These are phyloP conservation scores for Artemisia annua DNA, from an alignment of 129 eudicot genomes.

Conservation along the genomic window DNA sequence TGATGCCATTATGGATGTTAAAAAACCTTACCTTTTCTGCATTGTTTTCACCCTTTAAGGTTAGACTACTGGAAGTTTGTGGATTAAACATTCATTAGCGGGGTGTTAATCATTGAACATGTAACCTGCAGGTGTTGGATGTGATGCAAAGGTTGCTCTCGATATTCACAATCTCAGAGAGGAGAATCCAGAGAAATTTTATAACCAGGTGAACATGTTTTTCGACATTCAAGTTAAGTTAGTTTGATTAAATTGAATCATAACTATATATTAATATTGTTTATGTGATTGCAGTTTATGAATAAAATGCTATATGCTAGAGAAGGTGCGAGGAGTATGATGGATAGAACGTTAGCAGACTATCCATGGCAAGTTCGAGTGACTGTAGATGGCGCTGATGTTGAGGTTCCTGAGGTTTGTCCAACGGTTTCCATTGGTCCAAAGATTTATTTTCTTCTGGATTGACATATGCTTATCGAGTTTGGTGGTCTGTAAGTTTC, in stretches of 20 bases:
- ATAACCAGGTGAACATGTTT: constrained; percentile 61
- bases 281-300: constrained; percentile 55
- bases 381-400: constrained; percentile 71
- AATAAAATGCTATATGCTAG: constrained; percentile 82
- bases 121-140: constrained; percentile 63
- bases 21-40: too few species aligned
- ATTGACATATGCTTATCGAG: not conserved
- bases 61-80: too few species aligned
- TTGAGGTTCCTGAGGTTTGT: constrained; percentile 75
- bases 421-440: not conserved
- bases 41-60: too few species aligned
- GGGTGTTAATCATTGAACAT: not conserved
- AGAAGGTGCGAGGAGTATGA: constrained; percentile 88
- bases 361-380: constrained; percentile 93
- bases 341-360: constrained; percentile 87
- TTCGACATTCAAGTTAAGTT: not conserved
- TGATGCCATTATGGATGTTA: too few species aligned
- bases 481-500: not conserved
- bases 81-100: too few species aligned
- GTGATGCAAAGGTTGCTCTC: constrained; percentile 95
- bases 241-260: not conserved
- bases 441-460: not conserved
- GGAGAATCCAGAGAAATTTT: constrained; percentile 80
- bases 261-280: not conserved
- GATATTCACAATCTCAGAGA: constrained; percentile 74